Evolutionary conservation across 2,329 filamentous ascomycete genomes (phyloP).

Genomic region (Cercospora beticola): DNA sequence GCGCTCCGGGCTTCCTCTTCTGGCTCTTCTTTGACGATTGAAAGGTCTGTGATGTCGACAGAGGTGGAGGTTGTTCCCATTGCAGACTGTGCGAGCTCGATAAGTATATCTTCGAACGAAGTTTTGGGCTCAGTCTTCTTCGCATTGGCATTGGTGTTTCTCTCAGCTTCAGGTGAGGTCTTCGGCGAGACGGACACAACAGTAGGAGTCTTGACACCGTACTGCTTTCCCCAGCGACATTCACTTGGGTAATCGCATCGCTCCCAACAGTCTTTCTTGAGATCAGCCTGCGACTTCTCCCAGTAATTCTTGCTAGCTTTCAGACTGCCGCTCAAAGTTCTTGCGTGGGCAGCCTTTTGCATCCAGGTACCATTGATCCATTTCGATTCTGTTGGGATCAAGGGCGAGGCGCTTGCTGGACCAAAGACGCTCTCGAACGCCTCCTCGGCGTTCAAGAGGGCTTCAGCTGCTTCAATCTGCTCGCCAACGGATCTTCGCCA

Average conservation of each 20-base stretch:
- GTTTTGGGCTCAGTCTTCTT: constrained; percentile 23
- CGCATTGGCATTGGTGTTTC: neutral
- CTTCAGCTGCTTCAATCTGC: constrained; percentile 29
- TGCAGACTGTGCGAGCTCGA: constrained; percentile 3
- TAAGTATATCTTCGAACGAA: constrained; percentile 33
- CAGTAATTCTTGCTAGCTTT: neutral
- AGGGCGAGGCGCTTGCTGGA: constrained; percentile 7
- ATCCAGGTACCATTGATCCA: constrained; percentile 27
- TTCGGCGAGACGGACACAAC: constrained; percentile 3
- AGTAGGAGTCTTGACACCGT: constrained; percentile 28
- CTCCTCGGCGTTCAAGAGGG: constrained; percentile 20
- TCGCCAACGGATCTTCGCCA: constrained; percentile 42
- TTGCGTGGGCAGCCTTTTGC: constrained; percentile 12
- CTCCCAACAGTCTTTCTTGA: constrained; percentile 45
- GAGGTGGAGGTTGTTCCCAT: constrained; percentile 1
- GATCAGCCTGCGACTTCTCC: constrained; percentile 3
- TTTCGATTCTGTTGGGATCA: constrained; percentile 13
- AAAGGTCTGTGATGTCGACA: constrained; percentile 16
- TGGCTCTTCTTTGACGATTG: constrained; percentile 1
- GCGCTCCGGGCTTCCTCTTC: neutral
- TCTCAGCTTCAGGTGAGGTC: neutral
- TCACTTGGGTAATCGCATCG: constrained; percentile 49
- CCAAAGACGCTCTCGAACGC: constrained; percentile 10
- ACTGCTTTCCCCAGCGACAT: constrained; percentile 45
- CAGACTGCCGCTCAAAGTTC: neutral